These are phyloP conservation scores for Boletales sp. DNA, from an alignment of 768 basidiomycete species.

Conservation along the genomic window DNA sequence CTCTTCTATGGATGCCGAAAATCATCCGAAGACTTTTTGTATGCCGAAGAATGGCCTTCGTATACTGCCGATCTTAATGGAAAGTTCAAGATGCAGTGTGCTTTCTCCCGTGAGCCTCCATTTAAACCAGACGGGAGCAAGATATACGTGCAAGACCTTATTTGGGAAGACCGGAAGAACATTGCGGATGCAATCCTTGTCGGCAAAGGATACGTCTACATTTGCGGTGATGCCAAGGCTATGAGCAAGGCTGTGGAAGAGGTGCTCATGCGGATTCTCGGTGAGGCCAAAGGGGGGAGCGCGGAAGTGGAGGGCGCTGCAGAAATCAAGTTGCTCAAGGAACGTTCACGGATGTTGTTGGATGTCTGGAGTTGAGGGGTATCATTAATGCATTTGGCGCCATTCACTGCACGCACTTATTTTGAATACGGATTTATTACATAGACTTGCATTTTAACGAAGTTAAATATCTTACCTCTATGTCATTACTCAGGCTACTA, in stretches of 20 bases:
- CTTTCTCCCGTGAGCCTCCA: constrained; percentile 87
- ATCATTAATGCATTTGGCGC: neutral
- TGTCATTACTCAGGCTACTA: too few species aligned
- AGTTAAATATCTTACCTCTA: too few species aligned
- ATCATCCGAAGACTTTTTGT: constrained; percentile 87
- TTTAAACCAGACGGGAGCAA: constrained; percentile 89
- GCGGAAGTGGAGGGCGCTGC: constrained; percentile 85
- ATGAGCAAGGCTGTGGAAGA: constrained; percentile 98
- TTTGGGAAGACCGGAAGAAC: constrained; percentile 82
- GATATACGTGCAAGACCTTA: constrained; percentile 97
- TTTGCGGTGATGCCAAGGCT: constrained; percentile 94
- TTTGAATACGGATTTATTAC: constrained; percentile 11
- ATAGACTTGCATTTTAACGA: constrained; percentile 12
- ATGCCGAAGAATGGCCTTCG: constrained; percentile 91
- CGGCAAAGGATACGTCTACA: constrained; percentile 96
- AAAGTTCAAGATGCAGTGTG: constrained; percentile 84
- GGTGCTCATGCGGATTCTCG: constrained; percentile 75
- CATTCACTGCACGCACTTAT: constrained; percentile 3
- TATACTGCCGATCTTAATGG: constrained; percentile 85
- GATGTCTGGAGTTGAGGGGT: constrained; percentile 83
- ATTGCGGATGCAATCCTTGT: constrained; percentile 88
- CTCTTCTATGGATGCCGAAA: constrained; percentile 97
- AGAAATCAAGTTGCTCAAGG: constrained; percentile 94
- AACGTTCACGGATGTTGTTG: constrained; percentile 80
- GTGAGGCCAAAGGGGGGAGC: constrained; percentile 89